These are phyloP conservation scores for Rhodotorula diobovata DNA, from an alignment of 768 basidiomycete species.

Conservation along the genomic window DNA sequence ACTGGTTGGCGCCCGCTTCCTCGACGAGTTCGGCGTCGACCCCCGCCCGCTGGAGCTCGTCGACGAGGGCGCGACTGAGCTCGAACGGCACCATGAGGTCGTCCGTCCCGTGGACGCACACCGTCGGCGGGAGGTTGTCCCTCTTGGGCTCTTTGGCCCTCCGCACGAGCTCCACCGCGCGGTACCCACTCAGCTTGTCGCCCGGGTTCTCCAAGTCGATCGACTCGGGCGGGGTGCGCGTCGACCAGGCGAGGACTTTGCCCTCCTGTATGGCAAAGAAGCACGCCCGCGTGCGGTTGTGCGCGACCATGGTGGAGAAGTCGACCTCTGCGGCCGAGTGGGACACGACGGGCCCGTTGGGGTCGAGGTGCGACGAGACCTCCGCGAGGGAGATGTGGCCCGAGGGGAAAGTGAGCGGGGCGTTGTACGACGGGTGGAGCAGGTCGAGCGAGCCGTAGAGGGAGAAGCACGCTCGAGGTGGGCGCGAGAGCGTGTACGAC, in stretches of 20 bases:
- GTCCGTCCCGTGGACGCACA: conserved; percentile 22
- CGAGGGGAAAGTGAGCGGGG: conserved; percentile 30
- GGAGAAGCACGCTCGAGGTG: conserved; percentile 13
- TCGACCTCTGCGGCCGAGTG: conserved; percentile 33
- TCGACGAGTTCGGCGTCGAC: conserved; percentile 16
- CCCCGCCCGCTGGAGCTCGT: conserved; percentile 1
- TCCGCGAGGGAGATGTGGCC: conserved; percentile 9
- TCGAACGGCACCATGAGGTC: conserved; percentile 32
- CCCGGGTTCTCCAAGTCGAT: conserved; percentile 1
- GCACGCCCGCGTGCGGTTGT: conserved; percentile 21
- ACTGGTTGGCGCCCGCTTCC: conserved; percentile 26
- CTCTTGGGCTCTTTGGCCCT: not conserved
- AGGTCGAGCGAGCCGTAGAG: conserved; percentile 30
- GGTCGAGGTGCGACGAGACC: conserved; percentile 20
- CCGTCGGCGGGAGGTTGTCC: conserved; percentile 20
- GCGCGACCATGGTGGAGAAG: conserved; percentile 24
- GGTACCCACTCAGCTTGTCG: conserved; percentile 4
- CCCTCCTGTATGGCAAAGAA: conserved; percentile 37
- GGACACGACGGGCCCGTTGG: conserved; percentile 25
- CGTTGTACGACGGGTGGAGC: conserved; percentile 28
- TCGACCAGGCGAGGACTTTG: not conserved
- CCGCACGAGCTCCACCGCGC: conserved; percentile 2
- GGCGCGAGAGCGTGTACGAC: conserved; percentile 18
- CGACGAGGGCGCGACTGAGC: conserved; percentile 12
- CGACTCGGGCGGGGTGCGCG: not conserved